Conservation (phyloP, 2,329 filamentous ascomycete species). For the Xylariales sp. region DNA sequence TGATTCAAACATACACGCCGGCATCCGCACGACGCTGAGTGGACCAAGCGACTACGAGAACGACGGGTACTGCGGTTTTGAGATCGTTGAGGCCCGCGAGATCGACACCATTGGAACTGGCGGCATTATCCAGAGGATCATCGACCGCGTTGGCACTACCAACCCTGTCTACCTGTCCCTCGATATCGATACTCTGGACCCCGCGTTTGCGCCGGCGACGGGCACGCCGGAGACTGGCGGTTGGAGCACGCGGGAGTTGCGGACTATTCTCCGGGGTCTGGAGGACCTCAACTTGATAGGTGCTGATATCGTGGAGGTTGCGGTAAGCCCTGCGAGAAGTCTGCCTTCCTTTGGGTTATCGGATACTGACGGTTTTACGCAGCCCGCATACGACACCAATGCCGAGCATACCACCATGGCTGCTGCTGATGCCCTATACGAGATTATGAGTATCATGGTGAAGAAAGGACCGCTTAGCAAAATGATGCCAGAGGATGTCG, state of each 20-base stretch:
- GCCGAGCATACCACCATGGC: constrained; percentile 56
- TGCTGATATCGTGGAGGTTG: constrained; percentile 70
- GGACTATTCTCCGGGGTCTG: constrained; percentile 65
- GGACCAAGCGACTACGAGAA: constrained; percentile 79
- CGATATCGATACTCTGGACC: constrained; percentile 85
- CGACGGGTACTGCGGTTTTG: constrained; percentile 78
- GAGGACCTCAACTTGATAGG: constrained; percentile 66
- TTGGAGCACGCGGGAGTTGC: constrained; percentile 68
- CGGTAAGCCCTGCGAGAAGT: too few relatives aligned
- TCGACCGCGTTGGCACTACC: constrained; percentile 66
- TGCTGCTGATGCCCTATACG: constrained; percentile 59
- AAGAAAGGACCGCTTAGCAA: constrained; percentile 58
- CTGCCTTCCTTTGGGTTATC: too few relatives aligned
- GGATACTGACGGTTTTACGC: too few relatives aligned
- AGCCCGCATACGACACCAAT: constrained; percentile 59
- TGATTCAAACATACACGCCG: constrained; percentile 82
- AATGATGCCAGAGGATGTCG: constrained; percentile 18
- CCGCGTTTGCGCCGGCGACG: constrained; percentile 72
- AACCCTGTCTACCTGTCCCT: constrained; percentile 77
- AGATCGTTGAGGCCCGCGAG: constrained; percentile 69
- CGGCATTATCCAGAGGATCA: constrained; percentile 75
- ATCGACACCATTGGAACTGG: constrained; percentile 50
- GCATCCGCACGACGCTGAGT: constrained; percentile 77
- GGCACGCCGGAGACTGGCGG: constrained; percentile 74
- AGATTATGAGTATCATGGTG: constrained; percentile 70